These are phyloP conservation scores for Backusella tarrabulga DNA, from an alignment of 192 early-diverging fungal species.

Conservation along the genomic window DNA sequence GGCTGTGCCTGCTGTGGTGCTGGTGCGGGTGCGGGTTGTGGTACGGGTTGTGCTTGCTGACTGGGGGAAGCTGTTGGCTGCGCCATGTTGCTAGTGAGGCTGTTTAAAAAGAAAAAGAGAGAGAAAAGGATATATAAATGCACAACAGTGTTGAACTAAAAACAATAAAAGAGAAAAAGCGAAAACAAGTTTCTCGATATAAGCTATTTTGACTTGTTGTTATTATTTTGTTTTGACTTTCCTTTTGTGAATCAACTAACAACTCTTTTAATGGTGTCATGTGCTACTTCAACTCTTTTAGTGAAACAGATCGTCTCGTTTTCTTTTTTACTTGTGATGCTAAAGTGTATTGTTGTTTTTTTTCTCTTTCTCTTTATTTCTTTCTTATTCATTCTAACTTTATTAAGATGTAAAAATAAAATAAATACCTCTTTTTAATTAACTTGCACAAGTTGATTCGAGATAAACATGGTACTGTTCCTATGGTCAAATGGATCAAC, in stretches of 20 bases:
- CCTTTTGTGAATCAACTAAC: background rate
- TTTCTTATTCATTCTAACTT: background rate
- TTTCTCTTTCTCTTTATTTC: background rate
- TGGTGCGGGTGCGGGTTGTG: background rate
- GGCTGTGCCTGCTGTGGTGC: background rate
- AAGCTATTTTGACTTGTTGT: conserved; percentile 88
- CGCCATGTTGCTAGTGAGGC: background rate
- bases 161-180: background rate
- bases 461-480: background rate
- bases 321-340: background rate
- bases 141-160: background rate
- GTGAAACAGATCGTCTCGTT: background rate
- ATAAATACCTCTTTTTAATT: background rate
- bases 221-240: conserved; percentile 49
- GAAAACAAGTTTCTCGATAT: conserved; percentile 93
- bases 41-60: background rate
- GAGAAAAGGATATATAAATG: background rate
- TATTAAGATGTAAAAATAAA: background rate
- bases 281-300: background rate
- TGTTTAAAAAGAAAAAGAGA: background rate
- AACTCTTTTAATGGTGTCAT: background rate
- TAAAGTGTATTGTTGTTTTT: background rate
- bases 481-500: no score
- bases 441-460: background rate
- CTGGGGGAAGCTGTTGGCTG: background rate